phyloP scores from a whole-genome alignment of 2,329 filamentous ascomycete genomes.

The Fusarium concolor region DNA sequence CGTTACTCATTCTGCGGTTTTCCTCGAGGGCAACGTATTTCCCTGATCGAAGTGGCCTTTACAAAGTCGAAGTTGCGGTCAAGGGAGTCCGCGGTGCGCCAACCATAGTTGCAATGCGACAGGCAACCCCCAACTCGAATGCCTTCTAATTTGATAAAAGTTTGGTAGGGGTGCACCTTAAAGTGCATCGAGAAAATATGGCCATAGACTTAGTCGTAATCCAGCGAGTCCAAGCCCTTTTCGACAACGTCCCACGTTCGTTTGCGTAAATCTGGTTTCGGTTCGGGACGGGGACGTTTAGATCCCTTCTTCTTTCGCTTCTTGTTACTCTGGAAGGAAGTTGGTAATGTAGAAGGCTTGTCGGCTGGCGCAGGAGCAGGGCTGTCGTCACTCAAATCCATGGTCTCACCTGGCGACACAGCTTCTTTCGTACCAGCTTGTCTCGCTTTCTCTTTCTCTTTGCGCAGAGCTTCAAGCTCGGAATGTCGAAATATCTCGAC shows the following conservation, averaged over 20 bases:
- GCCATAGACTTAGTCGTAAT: slow-evolving; percentile 61
- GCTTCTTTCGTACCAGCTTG: slow-evolving; percentile 24
- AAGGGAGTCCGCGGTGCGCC: not conserved
- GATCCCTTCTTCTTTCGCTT: slow-evolving; percentile 51
- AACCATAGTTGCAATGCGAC: not conserved
- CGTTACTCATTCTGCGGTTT: not conserved
- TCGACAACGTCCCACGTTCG: slow-evolving; percentile 76
- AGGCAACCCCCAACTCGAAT: no score
- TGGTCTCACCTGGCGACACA: slow-evolving; percentile 30
- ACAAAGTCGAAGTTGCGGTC: not conserved
- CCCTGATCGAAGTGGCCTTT: not conserved
- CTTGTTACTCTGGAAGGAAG: slow-evolving; percentile 41
- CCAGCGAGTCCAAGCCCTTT: slow-evolving; percentile 67
- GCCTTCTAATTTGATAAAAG: not conserved
- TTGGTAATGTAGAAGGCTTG: slow-evolving; percentile 15
- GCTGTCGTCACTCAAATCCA: slow-evolving; percentile 19
- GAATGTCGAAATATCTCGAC: slow-evolving; percentile 91
- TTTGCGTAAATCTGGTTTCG: slow-evolving; percentile 72
- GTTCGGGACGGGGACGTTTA: slow-evolving; percentile 56
- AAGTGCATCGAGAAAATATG: not conserved
- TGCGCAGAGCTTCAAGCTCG: slow-evolving; percentile 79
- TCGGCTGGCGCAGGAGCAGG: slow-evolving; percentile 19
- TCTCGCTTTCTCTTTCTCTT: slow-evolving; percentile 62
- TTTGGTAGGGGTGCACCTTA: not conserved
- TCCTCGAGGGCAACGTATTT: no score